Evolutionary conservation across 169 alveolate genomes (phyloP).

Genomic region (Plasmodium gaboni): DNA sequence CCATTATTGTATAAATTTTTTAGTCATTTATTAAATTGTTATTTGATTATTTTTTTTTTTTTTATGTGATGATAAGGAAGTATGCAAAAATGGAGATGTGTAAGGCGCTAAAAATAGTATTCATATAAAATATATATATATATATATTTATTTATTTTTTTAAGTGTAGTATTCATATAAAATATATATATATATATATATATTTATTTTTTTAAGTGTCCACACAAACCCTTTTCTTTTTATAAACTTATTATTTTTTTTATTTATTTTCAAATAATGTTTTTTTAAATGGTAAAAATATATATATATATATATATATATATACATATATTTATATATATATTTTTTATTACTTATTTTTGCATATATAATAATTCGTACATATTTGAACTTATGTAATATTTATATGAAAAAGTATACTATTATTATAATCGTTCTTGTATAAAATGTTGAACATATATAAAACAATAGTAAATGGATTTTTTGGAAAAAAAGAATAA

Average conservation of each 20-base stretch:
- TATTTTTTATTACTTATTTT: not conserved
- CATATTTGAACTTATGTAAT: not conserved
- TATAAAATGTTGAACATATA: conserved; percentile 47
- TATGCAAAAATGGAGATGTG: too few relatives aligned
- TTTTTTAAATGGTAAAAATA: not conserved
- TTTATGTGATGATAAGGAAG: too few relatives aligned
- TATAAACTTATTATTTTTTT: not conserved
- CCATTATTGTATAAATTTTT: too few relatives aligned
- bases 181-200: too few relatives aligned
- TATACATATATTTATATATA: conserved; percentile 1
- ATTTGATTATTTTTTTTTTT: too few relatives aligned
- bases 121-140: too few relatives aligned
- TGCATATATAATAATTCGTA: not conserved
- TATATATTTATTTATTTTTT: too few relatives aligned
- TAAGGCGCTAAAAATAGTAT: too few relatives aligned
- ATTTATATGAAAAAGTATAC: not conserved
- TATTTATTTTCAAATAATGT: not conserved
- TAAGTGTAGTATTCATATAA: too few relatives aligned
- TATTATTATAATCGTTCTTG: conserved; percentile 14
- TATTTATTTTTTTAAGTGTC: too few relatives aligned
- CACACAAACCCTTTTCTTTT: too few relatives aligned
- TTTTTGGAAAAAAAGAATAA: conserved; percentile 3
- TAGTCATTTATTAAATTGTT: too few relatives aligned
- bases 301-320: conserved; percentile 8
- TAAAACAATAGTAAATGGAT: conserved; percentile 36